Base-by-base conservation (phyloP, 768 basidiomycete species). In the Tubosaeta sp. region DNA sequence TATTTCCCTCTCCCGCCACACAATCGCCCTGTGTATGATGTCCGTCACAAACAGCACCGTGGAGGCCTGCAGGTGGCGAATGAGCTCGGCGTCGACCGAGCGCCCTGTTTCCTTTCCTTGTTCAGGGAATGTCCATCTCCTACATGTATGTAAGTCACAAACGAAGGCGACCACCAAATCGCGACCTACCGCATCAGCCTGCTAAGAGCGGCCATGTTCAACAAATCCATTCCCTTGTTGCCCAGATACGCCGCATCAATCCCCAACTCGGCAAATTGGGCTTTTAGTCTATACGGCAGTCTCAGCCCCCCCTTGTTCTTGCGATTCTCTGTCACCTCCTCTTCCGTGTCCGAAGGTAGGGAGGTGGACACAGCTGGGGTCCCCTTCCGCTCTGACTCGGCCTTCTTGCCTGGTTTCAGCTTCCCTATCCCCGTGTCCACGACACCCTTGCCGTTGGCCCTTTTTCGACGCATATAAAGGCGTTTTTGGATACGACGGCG, bases 391-490 rank as follows among this genome's bases (percentile, higher is more conserved):
- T 44, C 43, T 3, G 32, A 3, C 34, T 57, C 60, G 2, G 25
- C 50, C 54, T 51, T 59, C 59, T 51, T 62, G 42, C 77, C 76
- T 4, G 77, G 73, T 48, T 69, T 78, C 46, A 76, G 48, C 60
- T 73, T 57, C 60, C 44, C 51, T 31, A 58, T 19, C 5, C 51
- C 32, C 4, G 50, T 42, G 22, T 40, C 43, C 3, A 51, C 12
- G 2, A 14, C 22, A 24, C 32, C 44, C 12, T 46, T 40, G 9
- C 52, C 61, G 12, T 56, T 64, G 25, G 87, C 86, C 38, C 87
- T 77, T 62, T 80, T 83, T 25, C 79, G 77, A 6, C 87, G 81
- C 87, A 89, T 89, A 56, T 86, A 79, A 6, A 89, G 69, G 34
- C 86, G 74, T 51, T 87, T 87, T 51, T 70, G 69, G 21, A 79